Evolutionary conservation across 495 filamentous ascomycete species (phyloP).

Genomic region (Podospora anserina): DNA sequence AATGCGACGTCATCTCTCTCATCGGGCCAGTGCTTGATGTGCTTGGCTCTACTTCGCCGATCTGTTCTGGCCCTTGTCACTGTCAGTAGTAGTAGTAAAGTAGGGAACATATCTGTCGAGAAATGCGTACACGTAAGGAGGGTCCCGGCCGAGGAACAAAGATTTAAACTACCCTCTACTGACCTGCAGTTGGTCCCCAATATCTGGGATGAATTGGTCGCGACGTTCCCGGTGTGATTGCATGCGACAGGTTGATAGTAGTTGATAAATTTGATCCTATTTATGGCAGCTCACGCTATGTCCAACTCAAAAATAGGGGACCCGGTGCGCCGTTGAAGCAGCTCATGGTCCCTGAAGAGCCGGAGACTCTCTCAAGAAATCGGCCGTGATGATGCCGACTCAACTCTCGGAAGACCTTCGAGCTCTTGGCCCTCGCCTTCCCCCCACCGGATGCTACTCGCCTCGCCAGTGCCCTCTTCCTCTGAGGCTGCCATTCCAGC

Average conservation of each 20-base stretch:
- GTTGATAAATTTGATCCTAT: constrained; percentile 1
- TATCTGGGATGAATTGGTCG: not conserved
- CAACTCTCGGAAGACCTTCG: not conserved
- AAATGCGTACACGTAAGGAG: not conserved
- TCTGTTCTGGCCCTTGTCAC: not conserved
- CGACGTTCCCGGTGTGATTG: constrained; percentile 5
- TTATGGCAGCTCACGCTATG: not conserved
- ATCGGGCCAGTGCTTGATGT: not conserved
- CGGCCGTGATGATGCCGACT: not conserved
- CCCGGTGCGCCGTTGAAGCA: not conserved
- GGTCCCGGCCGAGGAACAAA: not conserved
- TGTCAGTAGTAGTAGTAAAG: not conserved
- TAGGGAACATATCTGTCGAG: not conserved
- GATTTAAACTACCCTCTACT: not conserved
- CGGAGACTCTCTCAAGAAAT: not conserved
- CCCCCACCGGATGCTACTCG: not conserved
- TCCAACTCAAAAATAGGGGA: not conserved
- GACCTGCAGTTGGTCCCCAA: not conserved
- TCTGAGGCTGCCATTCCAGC: not conserved
- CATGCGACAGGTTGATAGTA: constrained; percentile 3
- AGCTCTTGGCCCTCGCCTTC: not conserved
- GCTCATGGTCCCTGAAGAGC: not conserved
- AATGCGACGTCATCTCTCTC: not conserved
- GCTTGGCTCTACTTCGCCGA: not conserved
- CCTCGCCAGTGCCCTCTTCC: not conserved